Conservation (phyloP, 148 eudicot genomes). For the Talinum fruticosum region DNA sequence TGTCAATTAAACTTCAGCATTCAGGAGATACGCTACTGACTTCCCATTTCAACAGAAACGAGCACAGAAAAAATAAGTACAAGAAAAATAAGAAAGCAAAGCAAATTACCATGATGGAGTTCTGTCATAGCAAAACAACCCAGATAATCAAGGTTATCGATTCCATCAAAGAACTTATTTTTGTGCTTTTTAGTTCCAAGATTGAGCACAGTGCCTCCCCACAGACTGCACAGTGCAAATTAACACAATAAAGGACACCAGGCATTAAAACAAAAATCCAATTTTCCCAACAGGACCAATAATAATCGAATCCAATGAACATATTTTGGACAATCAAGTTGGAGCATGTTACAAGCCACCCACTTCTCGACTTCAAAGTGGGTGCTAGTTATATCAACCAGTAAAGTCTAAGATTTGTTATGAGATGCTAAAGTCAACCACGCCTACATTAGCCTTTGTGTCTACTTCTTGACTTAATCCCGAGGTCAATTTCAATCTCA, state of each 20-base stretch:
- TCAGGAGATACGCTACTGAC: not conserved
- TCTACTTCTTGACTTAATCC: not conserved
- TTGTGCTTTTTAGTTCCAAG: slow-evolving; percentile 89
- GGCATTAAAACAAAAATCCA: not conserved
- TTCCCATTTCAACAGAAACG: no score
- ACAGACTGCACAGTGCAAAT: slow-evolving; percentile 52
- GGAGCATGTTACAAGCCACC: not conserved
- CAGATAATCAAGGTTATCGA: slow-evolving; percentile 82
- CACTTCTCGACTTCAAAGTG: not conserved
- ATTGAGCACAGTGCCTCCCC: slow-evolving; percentile 98
- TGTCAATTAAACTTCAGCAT: not conserved
- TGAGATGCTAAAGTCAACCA: no score
- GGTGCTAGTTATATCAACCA: no score
- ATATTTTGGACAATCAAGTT: not conserved
- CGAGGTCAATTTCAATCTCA: not conserved
- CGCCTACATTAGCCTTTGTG: no score
- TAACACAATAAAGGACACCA: not conserved
- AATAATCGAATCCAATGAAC: not conserved
- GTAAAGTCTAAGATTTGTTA: no score
- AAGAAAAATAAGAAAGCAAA: not conserved
- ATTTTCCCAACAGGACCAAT: not conserved
- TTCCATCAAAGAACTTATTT: slow-evolving; percentile 86
- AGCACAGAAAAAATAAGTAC: not conserved
- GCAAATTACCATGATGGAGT: slow-evolving; percentile 77
- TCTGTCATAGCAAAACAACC: slow-evolving; percentile 99